These are phyloP conservation scores for Aspergillus bridgeri DNA, from an alignment of 495 filamentous ascomycete species.

Conservation along the genomic window DNA sequence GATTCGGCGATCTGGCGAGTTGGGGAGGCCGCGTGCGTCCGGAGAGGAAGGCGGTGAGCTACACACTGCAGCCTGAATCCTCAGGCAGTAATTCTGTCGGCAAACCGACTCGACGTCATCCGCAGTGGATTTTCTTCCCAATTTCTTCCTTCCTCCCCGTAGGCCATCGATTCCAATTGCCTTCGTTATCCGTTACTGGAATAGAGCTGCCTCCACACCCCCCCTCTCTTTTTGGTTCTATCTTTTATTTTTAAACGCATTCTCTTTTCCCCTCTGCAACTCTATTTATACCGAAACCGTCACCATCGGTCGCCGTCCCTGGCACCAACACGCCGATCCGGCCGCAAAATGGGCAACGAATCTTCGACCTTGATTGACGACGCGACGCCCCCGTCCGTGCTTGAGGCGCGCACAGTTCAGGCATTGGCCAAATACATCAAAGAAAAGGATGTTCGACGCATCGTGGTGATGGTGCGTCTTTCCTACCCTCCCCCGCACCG, in stretches of 20 bases:
- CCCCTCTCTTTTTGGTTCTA: too few relatives aligned
- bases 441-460: slow-evolving; percentile 57
- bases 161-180: not conserved
- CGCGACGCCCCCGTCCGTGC: slow-evolving; percentile 57
- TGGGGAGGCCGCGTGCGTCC: slow-evolving; percentile 7
- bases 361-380: slow-evolving; percentile 60
- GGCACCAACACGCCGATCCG: slow-evolving; percentile 21
- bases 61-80: too few relatives aligned
- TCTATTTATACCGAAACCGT: slow-evolving; percentile 2
- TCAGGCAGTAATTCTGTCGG: slow-evolving; percentile 11
- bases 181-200: not conserved
- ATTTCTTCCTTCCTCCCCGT: not conserved
- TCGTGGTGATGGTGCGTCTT: slow-evolving; percentile 70
- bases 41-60: slow-evolving; percentile 31
- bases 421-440: slow-evolving; percentile 74
- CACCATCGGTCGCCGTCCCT: slow-evolving; percentile 36
- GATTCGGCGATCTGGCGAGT: slow-evolving; percentile 15
- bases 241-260: not conserved
- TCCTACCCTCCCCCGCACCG: not conserved
- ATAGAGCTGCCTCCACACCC: too few relatives aligned
- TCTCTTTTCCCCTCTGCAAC: not conserved
- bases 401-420: slow-evolving; percentile 63
- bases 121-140: not conserved
- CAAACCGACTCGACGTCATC: slow-evolving; percentile 18
- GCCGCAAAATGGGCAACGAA: slow-evolving; percentile 66